These are phyloP conservation scores for Prunella vulgaris DNA, from an alignment of 257 asterid species.

Conservation along the genomic window DNA sequence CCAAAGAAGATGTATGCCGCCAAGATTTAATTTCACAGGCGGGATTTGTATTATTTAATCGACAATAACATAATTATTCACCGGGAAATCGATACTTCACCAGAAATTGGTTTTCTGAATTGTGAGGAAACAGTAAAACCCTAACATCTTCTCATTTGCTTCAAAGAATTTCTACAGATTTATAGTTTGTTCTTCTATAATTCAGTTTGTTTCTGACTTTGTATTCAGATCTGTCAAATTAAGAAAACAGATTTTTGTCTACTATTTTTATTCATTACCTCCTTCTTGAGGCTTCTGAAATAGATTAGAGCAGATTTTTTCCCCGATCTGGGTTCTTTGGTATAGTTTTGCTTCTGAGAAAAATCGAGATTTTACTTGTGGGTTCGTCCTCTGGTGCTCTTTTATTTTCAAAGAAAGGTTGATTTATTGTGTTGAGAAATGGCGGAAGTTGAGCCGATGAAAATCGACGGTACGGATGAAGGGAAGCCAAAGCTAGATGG, in stretches of 20 bases:
- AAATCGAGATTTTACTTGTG: neutral
- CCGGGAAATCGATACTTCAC: neutral
- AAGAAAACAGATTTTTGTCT: neutral
- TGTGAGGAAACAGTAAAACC: neutral
- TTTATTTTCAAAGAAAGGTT: neutral
- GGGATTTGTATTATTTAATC: constrained; percentile 17
- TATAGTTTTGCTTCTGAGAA: neutral
- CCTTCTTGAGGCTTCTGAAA: neutral
- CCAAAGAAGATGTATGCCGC: constrained; percentile 18
- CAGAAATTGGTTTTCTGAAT: neutral
- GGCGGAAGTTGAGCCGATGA: constrained; percentile 31
- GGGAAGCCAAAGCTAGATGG: constrained; percentile 13
- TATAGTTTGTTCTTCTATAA: neutral
- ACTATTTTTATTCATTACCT: neutral
- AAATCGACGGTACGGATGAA: constrained; percentile 17
- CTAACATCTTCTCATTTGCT: neutral
- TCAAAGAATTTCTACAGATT: neutral
- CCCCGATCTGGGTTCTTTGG: neutral
- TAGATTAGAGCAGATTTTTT: neutral
- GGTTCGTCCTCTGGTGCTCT: too few relatives aligned
- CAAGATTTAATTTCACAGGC: constrained; percentile 3
- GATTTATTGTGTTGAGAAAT: constrained; percentile 1
- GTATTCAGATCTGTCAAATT: neutral
- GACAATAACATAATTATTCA: neutral
- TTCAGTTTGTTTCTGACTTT: neutral